phyloP scores from a whole-genome alignment of 2,329 filamentous ascomycete genomes.

The Phaeosphaeriaceae sp. region DNA sequence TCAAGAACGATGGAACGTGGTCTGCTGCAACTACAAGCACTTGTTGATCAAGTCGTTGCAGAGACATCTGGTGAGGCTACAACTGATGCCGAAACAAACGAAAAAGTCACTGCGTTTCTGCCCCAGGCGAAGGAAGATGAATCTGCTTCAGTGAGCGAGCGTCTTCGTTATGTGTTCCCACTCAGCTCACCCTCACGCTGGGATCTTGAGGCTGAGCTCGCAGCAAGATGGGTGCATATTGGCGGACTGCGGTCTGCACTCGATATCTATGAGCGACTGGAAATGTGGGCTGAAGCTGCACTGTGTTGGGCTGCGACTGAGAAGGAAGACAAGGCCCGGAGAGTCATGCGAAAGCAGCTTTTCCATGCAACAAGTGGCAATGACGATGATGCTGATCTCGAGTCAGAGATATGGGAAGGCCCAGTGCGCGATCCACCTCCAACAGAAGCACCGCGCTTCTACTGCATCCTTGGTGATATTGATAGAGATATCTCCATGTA shows the following conservation, averaged over 20 bases:
- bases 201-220: slow-evolving; percentile 93
- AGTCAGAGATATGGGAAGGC: slow-evolving; percentile 67
- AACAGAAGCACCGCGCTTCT: slow-evolving; percentile 82
- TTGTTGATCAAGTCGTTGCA: slow-evolving; percentile 93
- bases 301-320: slow-evolving; percentile 82
- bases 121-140: slow-evolving; percentile 77
- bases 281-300: slow-evolving; percentile 94
- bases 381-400: slow-evolving; percentile 48
- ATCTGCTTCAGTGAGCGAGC: slow-evolving; percentile 76
- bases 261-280: slow-evolving; percentile 92
- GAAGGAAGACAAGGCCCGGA: slow-evolving; percentile 82
- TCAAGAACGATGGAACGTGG: slow-evolving; percentile 89
- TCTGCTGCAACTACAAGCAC: slow-evolving; percentile 88
- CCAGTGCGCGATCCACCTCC: slow-evolving; percentile 74
- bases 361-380: slow-evolving; percentile 68
- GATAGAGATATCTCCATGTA: slow-evolving; percentile 78
- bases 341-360: slow-evolving; percentile 78
- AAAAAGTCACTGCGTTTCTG: slow-evolving; percentile 76
- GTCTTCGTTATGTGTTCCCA: slow-evolving; percentile 83
- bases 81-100: slow-evolving; percentile 33
- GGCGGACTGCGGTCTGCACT: slow-evolving; percentile 89
- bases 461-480: slow-evolving; percentile 93
- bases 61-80: slow-evolving; percentile 66
- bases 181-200: slow-evolving; percentile 85
- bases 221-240: slow-evolving; percentile 87